Evolutionary conservation across 331 rosid species (phyloP), one percentile per base, ranked within the genome.

Genomic region (Acacia concinna): DNA sequence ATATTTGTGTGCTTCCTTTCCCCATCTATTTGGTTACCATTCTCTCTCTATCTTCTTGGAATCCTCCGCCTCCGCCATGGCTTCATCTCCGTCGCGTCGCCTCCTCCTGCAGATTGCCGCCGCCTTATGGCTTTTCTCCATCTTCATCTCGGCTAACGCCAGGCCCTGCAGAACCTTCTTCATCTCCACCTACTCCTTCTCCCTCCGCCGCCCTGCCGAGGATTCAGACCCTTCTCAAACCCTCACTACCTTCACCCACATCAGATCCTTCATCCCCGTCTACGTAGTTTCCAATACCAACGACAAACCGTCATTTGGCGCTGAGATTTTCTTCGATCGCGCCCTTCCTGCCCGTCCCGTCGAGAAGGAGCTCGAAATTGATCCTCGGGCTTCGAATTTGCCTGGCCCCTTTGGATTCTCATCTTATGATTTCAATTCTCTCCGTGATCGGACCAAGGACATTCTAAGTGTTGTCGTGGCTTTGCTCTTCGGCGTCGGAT

Each of bases 371-470:
- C 64, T 21, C 25, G 68, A 67, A 40, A 25, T 38, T 32, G 75
- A 31, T 14, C 68, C 47, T 1, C 51, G 49, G 15, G 1, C 35
- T 15, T 47, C 74, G 59, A 71, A 71, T 34, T 37, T 54, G 3
- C 54, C 34, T 28, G 23, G 17, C 2, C 77, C 84, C 41, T 40
- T 79, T n/a, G 79, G 77, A n/a, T 38, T 84, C 28, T 69, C 86
- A 31, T 49, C 88, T 68, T 71, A 82, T 71, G 97, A 87, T 62
- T 85, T 90, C 76, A 83, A 79, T 83, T 92, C 97, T 40, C 92
- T 92, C 32, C 93, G 95, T 60, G 93, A 88, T 27, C 95, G 97
- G 69, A 84, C 97, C 73, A 90, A 84, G 85, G 97, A 92, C 81
- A 92, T 92, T 54, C 88, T 92, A 30, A 88, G 90, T 81, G 91